These are phyloP conservation scores for Talaromyces proteolyticus DNA, from an alignment of 495 filamentous ascomycete genomes.

Conservation along the genomic window DNA sequence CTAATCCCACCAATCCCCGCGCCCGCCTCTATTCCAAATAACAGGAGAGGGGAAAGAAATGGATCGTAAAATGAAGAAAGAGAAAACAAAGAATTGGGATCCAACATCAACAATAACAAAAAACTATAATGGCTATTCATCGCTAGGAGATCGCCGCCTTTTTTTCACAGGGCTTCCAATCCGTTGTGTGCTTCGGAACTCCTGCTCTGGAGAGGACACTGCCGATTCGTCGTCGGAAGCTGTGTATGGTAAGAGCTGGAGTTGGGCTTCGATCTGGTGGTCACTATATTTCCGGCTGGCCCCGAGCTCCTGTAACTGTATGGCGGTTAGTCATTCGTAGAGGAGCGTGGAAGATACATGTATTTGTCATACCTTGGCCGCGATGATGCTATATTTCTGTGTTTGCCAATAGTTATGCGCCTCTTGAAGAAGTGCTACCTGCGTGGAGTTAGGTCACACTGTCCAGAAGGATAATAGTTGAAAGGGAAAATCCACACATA, in stretches of 20 bases:
- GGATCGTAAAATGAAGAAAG: not conserved
- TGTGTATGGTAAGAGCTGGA: constrained; percentile 3
- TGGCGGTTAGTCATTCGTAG: not conserved
- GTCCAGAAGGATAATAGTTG: not conserved
- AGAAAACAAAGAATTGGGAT: not conserved
- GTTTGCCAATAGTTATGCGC: constrained; percentile 44
- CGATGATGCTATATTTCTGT: constrained; percentile 44
- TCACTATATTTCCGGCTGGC: constrained; percentile 24
- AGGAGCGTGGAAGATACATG: not conserved
- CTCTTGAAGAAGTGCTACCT: constrained; percentile 41
- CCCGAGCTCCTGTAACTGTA: constrained; percentile 33
- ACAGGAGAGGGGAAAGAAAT: not conserved
- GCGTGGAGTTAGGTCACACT: constrained; percentile 1
- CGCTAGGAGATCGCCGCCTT: not conserved
- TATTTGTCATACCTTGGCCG: constrained; percentile 35
- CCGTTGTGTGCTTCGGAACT: not conserved
- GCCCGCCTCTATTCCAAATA: not conserved
- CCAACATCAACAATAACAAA: not conserved
- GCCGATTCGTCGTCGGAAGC: not conserved
- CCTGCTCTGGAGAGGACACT: not conserved
- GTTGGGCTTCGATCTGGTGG: constrained; percentile 31
- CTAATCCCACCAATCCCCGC: not conserved
- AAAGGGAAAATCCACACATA: constrained; percentile 24
- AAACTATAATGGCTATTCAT: not conserved
- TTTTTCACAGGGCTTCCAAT: not conserved